These are phyloP conservation scores for Pleomassaria siparia DNA, from an alignment of 2,329 filamentous ascomycete species.

Conservation along the genomic window DNA sequence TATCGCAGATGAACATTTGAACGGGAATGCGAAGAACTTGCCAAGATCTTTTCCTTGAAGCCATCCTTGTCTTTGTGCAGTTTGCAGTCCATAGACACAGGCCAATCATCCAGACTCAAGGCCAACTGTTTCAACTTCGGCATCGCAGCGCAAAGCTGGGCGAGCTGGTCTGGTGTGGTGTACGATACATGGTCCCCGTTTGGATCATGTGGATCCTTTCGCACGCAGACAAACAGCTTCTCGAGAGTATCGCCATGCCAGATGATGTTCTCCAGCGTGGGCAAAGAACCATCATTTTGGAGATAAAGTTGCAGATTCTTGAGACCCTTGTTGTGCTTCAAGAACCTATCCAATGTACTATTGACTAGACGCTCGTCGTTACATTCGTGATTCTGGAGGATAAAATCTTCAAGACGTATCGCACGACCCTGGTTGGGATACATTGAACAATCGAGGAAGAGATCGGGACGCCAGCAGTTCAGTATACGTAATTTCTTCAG, in stretches of 20 bases:
- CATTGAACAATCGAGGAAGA: not conserved
- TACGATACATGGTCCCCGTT: slow-evolving; percentile 1
- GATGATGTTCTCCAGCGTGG: not conserved
- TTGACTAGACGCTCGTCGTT: not conserved
- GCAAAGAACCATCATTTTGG: not conserved
- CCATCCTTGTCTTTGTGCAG: not conserved
- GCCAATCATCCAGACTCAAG: not conserved
- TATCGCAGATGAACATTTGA: too few relatives aligned
- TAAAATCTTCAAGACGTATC: not conserved
- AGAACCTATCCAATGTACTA: not conserved
- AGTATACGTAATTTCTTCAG: not conserved
- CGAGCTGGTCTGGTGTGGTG: not conserved
- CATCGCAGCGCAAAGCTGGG: not conserved
- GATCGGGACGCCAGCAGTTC: not conserved
- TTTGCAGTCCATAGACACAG: slow-evolving; percentile 1
- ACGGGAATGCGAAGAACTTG: not conserved
- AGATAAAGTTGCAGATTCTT: not conserved
- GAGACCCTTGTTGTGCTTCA: slow-evolving; percentile 1
- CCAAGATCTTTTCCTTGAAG: slow-evolving; percentile 2
- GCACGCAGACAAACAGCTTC: slow-evolving; percentile 1
- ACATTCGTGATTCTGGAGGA: not conserved
- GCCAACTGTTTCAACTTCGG: not conserved
- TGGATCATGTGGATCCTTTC: not conserved
- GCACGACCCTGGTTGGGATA: not conserved
- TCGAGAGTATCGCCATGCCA: slow-evolving; percentile 1